Percentiles rank a stretch among this genome's conserved stretches.
These are phyloP conservation scores for Ceratopteris richardii DNA, from an alignment of 75 land plant species.

Conservation along the genomic window DNA sequence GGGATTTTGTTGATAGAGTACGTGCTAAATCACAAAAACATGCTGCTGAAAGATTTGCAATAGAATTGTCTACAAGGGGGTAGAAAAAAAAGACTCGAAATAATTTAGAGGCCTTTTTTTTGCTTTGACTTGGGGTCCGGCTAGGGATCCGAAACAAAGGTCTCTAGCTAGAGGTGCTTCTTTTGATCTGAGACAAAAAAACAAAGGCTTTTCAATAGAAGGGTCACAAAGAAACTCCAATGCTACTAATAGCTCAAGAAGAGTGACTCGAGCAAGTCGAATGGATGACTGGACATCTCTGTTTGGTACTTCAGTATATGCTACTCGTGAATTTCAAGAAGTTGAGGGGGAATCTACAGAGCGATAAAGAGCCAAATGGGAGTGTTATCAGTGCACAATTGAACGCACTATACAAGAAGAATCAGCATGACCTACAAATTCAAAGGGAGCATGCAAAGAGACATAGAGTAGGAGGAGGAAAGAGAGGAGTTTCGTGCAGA, in stretches of 20 bases:
- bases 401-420: conserved; percentile 85
- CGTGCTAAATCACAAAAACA: conserved; percentile 46
- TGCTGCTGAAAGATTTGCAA: conserved; percentile 53
- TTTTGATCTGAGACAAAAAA: conserved; percentile 42
- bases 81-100: conserved; percentile 11
- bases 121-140: conserved; percentile 16
- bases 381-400: conserved; percentile 51
- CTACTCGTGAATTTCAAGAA: conserved; percentile 72
- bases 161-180: conserved; percentile 13
- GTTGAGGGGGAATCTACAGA: conserved; percentile 80
- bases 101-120: conserved; percentile 16
- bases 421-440: too few relatives aligned
- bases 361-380: conserved; percentile 61
- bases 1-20: conserved; percentile 43
- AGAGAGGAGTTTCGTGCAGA: too few relatives aligned
- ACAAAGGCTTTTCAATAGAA: conserved; percentile 29
- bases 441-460: too few relatives aligned
- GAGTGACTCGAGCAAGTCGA: conserved; percentile 53
- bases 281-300: conserved; percentile 61
- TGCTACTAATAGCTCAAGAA: conserved; percentile 28
- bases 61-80: conserved; percentile 38
- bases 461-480: too few relatives aligned
- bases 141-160: conserved; percentile 33
- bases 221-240: conserved; percentile 27
- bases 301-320: conserved; percentile 27